Percentiles rank a stretch among this genome's conserved stretches.
Evolutionary conservation across 2,329 filamentous ascomycete species (phyloP).

Genomic region (Exophiala calicioides): DNA sequence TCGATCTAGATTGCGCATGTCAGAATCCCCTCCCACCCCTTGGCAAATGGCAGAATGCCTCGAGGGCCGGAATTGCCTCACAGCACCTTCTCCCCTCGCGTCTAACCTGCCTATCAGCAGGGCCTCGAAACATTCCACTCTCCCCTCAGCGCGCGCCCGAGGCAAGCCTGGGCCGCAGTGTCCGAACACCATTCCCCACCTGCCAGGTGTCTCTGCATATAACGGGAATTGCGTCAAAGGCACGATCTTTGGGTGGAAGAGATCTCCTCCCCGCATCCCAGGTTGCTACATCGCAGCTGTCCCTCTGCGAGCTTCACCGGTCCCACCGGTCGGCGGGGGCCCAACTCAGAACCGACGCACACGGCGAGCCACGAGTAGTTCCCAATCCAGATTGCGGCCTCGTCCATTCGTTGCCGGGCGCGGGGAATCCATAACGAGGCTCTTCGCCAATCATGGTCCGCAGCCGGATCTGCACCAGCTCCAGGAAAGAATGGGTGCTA

Average conservation of each 20-base stretch:
- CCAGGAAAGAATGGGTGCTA: conserved; percentile 21
- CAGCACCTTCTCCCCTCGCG: conserved; percentile 9
- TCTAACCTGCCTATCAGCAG: conserved; percentile 19
- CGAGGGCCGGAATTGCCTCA: not conserved
- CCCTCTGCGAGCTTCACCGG: conserved; percentile 22
- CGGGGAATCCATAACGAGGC: conserved; percentile 14
- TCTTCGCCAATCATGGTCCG: conserved; percentile 22
- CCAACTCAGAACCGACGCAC: conserved; percentile 11
- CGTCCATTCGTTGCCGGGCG: conserved; percentile 12
- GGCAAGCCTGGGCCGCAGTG: conserved; percentile 6
- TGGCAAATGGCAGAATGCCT: not conserved
- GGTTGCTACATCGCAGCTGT: not conserved
- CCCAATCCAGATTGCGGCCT: not conserved
- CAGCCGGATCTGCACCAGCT: conserved; percentile 26
- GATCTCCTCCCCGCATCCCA: not conserved
- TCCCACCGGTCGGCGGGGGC: conserved; percentile 19
- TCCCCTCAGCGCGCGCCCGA: not conserved
- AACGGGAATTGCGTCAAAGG: conserved; percentile 18
- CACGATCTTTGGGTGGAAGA: conserved; percentile 8
- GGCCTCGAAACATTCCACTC: conserved; percentile 5
- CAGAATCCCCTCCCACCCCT: conserved; percentile 5
- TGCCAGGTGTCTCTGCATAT: conserved; percentile 21
- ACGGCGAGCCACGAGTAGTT: conserved; percentile 11
- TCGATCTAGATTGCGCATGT: conserved; percentile 20
- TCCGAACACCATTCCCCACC: conserved; percentile 22